These are phyloP conservation scores for Kwoniella botswanensis DNA, from an alignment of 768 basidiomycete genomes.

Conservation along the genomic window DNA sequence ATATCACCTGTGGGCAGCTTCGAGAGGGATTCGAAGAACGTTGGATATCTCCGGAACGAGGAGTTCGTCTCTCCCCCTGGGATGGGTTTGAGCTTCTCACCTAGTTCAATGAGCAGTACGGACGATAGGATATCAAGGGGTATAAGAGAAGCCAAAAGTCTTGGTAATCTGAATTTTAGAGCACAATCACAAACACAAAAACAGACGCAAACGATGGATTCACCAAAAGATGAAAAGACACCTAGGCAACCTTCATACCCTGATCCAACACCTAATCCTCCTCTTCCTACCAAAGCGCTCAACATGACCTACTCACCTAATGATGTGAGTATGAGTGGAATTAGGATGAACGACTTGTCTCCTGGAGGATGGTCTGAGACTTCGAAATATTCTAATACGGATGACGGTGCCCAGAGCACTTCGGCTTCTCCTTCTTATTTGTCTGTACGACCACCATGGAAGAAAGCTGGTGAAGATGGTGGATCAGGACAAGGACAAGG, in stretches of 20 bases:
- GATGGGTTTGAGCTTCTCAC: constrained; percentile 4
- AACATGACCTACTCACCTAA: constrained; percentile 13
- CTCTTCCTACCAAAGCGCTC: constrained; percentile 1
- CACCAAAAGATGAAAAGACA: constrained; percentile 7
- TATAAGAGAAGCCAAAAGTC: constrained; percentile 4
- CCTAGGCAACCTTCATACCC: constrained; percentile 12
- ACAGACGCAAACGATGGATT: not conserved
- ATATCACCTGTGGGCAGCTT: constrained; percentile 5
- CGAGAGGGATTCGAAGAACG: constrained; percentile 11
- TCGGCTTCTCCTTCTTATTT: not conserved
- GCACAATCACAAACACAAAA: not conserved
- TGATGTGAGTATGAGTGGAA: not conserved
- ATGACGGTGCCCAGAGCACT: constrained; percentile 7
- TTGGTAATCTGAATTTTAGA: not conserved
- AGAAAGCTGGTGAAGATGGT: not conserved
- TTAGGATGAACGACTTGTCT: constrained; percentile 3
- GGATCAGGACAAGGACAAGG: not conserved
- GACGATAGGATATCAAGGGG: not conserved
- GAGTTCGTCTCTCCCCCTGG: constrained; percentile 1
- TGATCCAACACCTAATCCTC: not conserved
- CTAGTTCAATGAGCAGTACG: not conserved
- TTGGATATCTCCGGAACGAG: constrained; percentile 5
- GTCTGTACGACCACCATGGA: not conserved
- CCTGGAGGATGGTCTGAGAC: constrained; percentile 25
- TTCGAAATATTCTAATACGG: constrained; percentile 13